Evolutionary conservation across 2,329 filamentous ascomycete species (phyloP), one percentile per base, ranked within the genome.

Genomic region (Hawksworthiomyces lignivorus): DNA sequence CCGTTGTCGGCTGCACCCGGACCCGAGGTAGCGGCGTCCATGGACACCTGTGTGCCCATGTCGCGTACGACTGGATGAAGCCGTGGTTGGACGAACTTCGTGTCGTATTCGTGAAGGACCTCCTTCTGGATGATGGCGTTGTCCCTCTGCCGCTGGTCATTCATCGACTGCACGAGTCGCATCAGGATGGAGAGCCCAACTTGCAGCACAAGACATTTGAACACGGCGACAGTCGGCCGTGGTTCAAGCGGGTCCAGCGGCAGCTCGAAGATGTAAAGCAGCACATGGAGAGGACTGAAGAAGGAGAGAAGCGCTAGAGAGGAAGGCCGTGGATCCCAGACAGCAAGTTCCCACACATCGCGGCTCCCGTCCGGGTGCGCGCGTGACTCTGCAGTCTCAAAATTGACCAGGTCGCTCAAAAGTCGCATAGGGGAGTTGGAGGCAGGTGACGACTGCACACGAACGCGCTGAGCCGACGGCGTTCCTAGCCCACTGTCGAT

Each of bases 31-130:
- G 72, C 67, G 15, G 72, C 65, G 34, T 64, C 62, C 29, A 60
- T 60, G 1, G 77, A 78, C 45, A 83, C 82, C 60, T 97, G 90
- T 1, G 84, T 92, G 6, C 79, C 84, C 2, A 90, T 87, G 77
- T 79, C 74, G 41, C 75, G 65, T 50, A 94, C 85, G 5, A 84
- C 70, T 7, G 84, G 85, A 52, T 94, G 85, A n/a, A 94, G 76
- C 10, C 82, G 75, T 3, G 92, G 92, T 55, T 94, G 87, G 1
- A 98, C 92, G 56, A 84, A 96, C 65, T 98, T 98, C 52, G 80
- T 86, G 58, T 97, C 87, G 58, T 98, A 98, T 63, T 98, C 92
- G 58, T 88, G 82, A 63, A 97, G 73, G 5, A 97, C 90, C 62
- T 97, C 86, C 53, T 84, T 87, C 52, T 94, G 87, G 45, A 98